A percentile compares a stretch with the other conserved stretches of the same genome.
These are phyloP conservation scores for Barnettozyma vustinii DNA, from an alignment of 805 yeast species.

Conservation along the genomic window DNA sequence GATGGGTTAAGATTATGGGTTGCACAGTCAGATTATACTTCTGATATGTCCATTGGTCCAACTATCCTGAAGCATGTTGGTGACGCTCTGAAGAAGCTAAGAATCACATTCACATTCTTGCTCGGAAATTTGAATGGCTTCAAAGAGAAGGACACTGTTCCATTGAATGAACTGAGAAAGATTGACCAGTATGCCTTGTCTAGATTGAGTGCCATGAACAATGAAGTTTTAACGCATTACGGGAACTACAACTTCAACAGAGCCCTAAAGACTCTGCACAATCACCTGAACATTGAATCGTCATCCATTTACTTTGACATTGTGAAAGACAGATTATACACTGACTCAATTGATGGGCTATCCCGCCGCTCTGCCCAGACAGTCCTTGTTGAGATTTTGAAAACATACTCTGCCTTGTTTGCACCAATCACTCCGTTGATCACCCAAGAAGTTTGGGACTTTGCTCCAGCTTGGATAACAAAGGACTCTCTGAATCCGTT, in stretches of 20 bases:
- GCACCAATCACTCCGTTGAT: conserved; percentile 81
- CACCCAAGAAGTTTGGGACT: conserved; percentile 85
- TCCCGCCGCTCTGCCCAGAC: conserved; percentile 59
- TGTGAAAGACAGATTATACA: conserved; percentile 79
- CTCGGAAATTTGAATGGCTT: conserved; percentile 67
- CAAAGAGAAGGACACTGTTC: conserved; percentile 29
- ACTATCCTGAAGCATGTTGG: conserved; percentile 69
- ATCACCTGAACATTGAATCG: conserved; percentile 67
- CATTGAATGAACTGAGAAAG: conserved; percentile 33
- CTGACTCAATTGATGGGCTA: conserved; percentile 45
- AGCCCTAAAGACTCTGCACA: conserved; percentile 61
- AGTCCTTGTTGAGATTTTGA: conserved; percentile 55
- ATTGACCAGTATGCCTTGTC: conserved; percentile 63
- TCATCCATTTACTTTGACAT: conserved; percentile 85
- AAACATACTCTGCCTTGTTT: conserved; percentile 57
- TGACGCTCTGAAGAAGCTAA: conserved; percentile 72
- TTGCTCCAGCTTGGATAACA: conserved; percentile 31
- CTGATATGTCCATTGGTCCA: conserved; percentile 72
- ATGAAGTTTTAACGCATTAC: conserved; percentile 40
- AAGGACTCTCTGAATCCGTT: conserved; percentile 15
- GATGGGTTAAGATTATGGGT: conserved; percentile 91
- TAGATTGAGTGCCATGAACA: conserved; percentile 44
- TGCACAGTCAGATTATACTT: conserved; percentile 81
- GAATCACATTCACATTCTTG: conserved; percentile 75
- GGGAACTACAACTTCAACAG: conserved; percentile 59